phyloP scores from a whole-genome alignment of 495 filamentous ascomycete species.

The Podospora conica region DNA sequence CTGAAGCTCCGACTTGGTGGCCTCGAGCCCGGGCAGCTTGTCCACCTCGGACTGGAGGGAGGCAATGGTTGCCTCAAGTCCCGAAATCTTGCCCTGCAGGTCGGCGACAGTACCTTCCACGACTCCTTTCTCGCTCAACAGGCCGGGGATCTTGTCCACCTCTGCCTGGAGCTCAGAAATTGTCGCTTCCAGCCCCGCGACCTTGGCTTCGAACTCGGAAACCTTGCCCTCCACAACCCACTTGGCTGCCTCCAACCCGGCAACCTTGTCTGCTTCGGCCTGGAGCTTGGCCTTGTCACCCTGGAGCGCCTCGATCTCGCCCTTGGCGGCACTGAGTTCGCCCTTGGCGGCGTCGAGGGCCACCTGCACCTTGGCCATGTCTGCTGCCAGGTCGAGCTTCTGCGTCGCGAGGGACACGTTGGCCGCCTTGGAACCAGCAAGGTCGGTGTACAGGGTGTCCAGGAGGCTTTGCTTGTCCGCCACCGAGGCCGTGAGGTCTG shows the following conservation, averaged over 20 bases:
- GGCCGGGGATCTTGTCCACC: conserved; percentile 21
- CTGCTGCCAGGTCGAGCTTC: conserved; percentile 23
- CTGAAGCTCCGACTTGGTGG: conserved; percentile 28
- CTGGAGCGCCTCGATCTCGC: conserved; percentile 22
- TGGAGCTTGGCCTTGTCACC: conserved; percentile 28
- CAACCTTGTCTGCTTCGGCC: conserved; percentile 26
- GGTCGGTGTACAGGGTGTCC: conserved; percentile 26
- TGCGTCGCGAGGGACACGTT: conserved; percentile 28
- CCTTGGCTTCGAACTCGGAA: conserved; percentile 24
- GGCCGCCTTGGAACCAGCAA: conserved; percentile 27
- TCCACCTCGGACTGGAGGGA: conserved; percentile 33
- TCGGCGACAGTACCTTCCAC: conserved; percentile 26
- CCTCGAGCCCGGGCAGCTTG: conserved; percentile 26
- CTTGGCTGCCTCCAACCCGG: conserved; percentile 9
- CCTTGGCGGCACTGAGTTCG: conserved; percentile 21
- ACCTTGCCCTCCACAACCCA: conserved; percentile 27
- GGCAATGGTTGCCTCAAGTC: conserved; percentile 25
- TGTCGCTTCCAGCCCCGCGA: conserved; percentile 19
- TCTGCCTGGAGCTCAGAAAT: conserved; percentile 23
- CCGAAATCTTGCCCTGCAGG: conserved; percentile 20
- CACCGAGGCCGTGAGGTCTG: conserved; percentile 17
- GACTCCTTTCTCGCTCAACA: conserved; percentile 22
- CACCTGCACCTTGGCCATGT: conserved; percentile 17
- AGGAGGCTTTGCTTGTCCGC: conserved; percentile 18
- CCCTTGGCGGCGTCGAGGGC: conserved; percentile 20